phyloP scores from a whole-genome alignment of 202 grass and related monocot species.

The Sporobolus alterniflorus region DNA sequence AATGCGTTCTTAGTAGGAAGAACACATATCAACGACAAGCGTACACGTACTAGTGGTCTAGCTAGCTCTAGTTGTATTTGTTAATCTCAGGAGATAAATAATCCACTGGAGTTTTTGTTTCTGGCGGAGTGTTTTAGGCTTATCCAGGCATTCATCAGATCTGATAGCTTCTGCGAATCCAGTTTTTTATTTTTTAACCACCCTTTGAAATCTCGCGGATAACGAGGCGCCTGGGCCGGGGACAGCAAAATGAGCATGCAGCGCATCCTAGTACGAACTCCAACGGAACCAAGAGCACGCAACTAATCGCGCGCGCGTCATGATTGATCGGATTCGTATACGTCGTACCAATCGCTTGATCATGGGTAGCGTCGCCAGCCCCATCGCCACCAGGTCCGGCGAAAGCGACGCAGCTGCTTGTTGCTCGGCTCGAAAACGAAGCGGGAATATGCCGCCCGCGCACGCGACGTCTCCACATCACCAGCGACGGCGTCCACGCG shows the following conservation, averaged over 20 bases:
- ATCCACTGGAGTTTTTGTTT: background rate
- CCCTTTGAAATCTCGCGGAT: background rate
- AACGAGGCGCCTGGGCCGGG: too few species aligned
- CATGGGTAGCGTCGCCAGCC: background rate
- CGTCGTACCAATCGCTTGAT: conserved; percentile 7
- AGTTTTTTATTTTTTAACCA: conserved; percentile 19
- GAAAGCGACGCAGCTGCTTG: conserved; percentile 20
- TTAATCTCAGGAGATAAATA: conserved; percentile 3
- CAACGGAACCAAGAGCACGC: background rate
- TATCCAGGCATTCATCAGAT: background rate
- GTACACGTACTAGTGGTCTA: background rate
- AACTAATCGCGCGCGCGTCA: background rate
- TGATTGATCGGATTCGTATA: conserved; percentile 1
- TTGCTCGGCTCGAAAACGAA: background rate
- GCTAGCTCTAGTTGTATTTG: background rate
- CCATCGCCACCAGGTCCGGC: background rate
- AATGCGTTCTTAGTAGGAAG: background rate
- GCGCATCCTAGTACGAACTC: background rate
- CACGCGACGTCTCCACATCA: conserved; percentile 33
- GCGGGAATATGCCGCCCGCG: background rate
- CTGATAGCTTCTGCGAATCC: conserved; percentile 17
- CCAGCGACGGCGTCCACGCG: conserved; percentile 8
- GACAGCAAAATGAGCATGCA: background rate
- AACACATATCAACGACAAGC: background rate
- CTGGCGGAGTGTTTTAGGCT: conserved; percentile 8